phyloP scores from a whole-genome alignment of 208 protist genomes.

The Naegleria fowleri region DNA sequence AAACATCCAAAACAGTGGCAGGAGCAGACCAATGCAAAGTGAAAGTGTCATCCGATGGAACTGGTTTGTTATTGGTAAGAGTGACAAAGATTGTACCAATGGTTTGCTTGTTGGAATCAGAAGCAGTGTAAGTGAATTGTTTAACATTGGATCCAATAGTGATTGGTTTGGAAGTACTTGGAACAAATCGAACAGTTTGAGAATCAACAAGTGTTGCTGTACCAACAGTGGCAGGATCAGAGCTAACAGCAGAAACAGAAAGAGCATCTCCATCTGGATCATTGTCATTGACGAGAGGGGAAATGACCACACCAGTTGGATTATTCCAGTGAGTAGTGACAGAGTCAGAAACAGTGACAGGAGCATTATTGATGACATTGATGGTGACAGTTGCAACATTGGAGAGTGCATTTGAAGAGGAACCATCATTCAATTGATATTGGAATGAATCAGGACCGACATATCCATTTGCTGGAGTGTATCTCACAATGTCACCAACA shows the following conservation, averaged over 20 bases:
- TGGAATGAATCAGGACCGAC: neutral
- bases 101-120: neutral
- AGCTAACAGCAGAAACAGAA: neutral
- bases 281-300: neutral
- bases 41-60: neutral
- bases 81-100: neutral
- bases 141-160: neutral
- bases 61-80: neutral
- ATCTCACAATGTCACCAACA: neutral
- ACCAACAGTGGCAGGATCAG: neutral
- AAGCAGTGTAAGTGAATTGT: neutral
- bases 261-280: neutral
- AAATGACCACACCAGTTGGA: neutral
- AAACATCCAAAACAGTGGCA: neutral
- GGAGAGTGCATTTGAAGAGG: too few relatives aligned
- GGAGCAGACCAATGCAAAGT: neutral
- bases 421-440: neutral
- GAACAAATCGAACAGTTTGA: neutral
- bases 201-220: neutral
- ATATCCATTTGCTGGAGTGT: neutral
- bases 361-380: neutral
- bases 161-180: neutral
- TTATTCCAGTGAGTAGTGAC: constrained; percentile 8
- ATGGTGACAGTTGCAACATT: neutral
- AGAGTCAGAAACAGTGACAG: neutral